Conservation (phyloP, 495 filamentous ascomycete species). For the Friedmanniomyces simplex region DNA sequence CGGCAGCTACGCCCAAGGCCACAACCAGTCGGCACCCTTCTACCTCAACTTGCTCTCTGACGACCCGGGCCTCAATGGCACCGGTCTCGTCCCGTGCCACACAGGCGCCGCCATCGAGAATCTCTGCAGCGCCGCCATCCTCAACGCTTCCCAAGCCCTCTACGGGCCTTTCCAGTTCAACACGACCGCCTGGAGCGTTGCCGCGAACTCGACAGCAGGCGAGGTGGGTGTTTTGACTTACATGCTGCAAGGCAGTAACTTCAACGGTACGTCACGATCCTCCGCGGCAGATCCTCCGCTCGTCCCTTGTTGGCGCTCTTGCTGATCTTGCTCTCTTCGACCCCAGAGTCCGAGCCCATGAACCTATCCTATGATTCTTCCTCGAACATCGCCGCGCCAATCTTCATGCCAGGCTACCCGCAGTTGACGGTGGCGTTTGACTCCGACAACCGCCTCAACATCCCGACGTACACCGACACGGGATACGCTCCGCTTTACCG, state of each 20-base stretch:
- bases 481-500: not conserved
- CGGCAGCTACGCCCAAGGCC: constrained; percentile 6
- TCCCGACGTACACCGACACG: constrained; percentile 35
- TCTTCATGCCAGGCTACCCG: constrained; percentile 33
- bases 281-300: too few species aligned
- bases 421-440: constrained; percentile 37
- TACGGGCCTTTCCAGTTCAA: constrained; percentile 30
- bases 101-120: constrained; percentile 45
- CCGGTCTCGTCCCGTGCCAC: constrained; percentile 41
- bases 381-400: constrained; percentile 43
- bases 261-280: constrained; percentile 9
- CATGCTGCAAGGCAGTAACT: constrained; percentile 30
- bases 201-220: constrained; percentile 28
- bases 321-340: not conserved
- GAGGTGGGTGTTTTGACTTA: constrained; percentile 21
- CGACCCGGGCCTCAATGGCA: constrained; percentile 29
- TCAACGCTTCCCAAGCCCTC: constrained; percentile 2
- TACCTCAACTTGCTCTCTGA: constrained; percentile 20
- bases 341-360: constrained; percentile 31
- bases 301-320: not conserved
- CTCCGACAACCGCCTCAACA: constrained; percentile 32
- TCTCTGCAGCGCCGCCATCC: constrained; percentile 36
- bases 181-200: constrained; percentile 28
- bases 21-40: constrained; percentile 30
- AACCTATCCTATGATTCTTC: constrained; percentile 32